phyloP scores from a whole-genome alignment of 2,329 filamentous ascomycete genomes.

The Knoxdaviesia proteae region DNA sequence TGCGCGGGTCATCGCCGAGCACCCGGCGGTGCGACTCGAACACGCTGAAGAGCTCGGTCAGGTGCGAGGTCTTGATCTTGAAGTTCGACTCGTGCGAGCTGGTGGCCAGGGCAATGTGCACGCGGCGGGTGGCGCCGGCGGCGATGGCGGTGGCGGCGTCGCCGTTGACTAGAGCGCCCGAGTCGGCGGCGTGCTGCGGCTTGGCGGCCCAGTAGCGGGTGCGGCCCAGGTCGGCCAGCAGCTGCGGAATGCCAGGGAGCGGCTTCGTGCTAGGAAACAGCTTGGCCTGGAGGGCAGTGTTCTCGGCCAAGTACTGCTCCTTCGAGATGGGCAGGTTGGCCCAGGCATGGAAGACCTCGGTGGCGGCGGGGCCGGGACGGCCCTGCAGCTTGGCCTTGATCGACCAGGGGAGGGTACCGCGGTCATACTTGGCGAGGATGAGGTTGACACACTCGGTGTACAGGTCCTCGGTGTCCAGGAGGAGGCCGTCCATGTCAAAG shows the following conservation, averaged over 20 bases:
- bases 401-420: slow-evolving; percentile 65
- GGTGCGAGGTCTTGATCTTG: slow-evolving; percentile 49
- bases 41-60: slow-evolving; percentile 34
- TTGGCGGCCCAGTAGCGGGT: slow-evolving; percentile 27
- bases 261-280: slow-evolving; percentile 58
- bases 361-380: slow-evolving; percentile 31
- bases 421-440: slow-evolving; percentile 55
- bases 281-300: slow-evolving; percentile 41
- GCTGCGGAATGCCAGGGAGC: slow-evolving; percentile 52
- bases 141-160: slow-evolving; percentile 9
- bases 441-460: slow-evolving; percentile 73
- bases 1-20: slow-evolving; percentile 65
- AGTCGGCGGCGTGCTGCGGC: slow-evolving; percentile 6
- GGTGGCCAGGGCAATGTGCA: slow-evolving; percentile 75
- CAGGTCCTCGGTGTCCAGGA: slow-evolving; percentile 79
- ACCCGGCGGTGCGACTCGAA: slow-evolving; percentile 56
- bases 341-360: slow-evolving; percentile 49
- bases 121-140: slow-evolving; percentile 13
- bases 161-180: slow-evolving; percentile 6
- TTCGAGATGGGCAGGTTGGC: slow-evolving; percentile 59
- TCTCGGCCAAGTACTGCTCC: slow-evolving; percentile 42
- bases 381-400: slow-evolving; percentile 73
- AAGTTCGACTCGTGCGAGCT: slow-evolving; percentile 56
- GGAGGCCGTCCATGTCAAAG: slow-evolving; percentile 96
- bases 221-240: slow-evolving; percentile 40